Evolutionary conservation across 768 basidiomycete genomes (phyloP), one percentile per base, ranked within the genome.

Genomic region (Amanita muscaria): DNA sequence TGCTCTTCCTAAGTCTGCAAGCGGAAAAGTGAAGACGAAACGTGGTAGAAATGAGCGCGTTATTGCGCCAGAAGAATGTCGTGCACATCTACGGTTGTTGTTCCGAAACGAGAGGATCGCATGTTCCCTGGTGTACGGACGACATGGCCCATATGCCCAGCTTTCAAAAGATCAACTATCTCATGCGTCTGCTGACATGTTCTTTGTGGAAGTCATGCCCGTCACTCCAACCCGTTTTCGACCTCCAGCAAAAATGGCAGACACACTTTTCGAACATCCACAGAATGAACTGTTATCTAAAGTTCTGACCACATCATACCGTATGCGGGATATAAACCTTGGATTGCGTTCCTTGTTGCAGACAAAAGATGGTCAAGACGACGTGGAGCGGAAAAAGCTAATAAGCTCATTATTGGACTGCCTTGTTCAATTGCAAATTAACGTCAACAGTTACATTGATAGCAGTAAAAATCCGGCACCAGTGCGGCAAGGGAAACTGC

Each of bases 391-490:
- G 32, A 72, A 70, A 53, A 72, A 73, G 47, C 61, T 86, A 5
- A 76, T 91, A 59, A 72, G 76, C 15, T 60, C 69, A 24, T 72
- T 99, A 16, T 67, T 97, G 42, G 89, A 92, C 53, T 66, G 80
- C 7, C 63, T 99, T 36, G 77, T 96, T 40, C 88, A 93, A 59
- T 76, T 98, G 5, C 96, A 99, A 61, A 71, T 87, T 42, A 87
- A 94, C 49, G 92, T 98, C 49, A 98, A 98, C 60, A 88, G 87
- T 61, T 94, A 97, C 64, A 85, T 99, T 64, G 96, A 99, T 58
- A 91, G 88, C 57, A 87, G 79, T 59, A 97, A 98, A 68, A 97
- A 98, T 57, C 91, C 94, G 5, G 70, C 79, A 25, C 73, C 80
- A n/a, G 68, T 88, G 47, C 74, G 86, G 41, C 82, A 86, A 56